phyloP scores from a whole-genome alignment of 2,329 filamentous ascomycete genomes.

The Berkeleyomyces rouxiae region DNA sequence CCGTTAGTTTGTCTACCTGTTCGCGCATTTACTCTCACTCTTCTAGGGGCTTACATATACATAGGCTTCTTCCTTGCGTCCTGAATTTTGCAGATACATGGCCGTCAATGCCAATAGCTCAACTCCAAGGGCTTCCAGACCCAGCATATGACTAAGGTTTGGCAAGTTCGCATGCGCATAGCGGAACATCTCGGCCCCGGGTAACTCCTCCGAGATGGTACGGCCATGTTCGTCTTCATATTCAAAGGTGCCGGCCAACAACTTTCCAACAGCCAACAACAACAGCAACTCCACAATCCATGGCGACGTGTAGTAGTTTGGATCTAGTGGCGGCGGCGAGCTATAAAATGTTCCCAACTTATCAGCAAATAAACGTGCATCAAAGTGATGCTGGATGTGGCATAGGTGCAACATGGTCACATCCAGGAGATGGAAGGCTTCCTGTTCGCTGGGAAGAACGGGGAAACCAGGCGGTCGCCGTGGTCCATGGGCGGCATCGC shows the following conservation, averaged over 20 bases:
- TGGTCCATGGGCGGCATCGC: background rate
- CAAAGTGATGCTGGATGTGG: constrained; percentile 17
- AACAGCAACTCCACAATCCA: constrained; percentile 12
- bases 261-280: constrained; percentile 11
- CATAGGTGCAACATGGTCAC: constrained; percentile 17
- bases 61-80: constrained; percentile 14
- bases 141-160: constrained; percentile 17
- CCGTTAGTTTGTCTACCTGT: background rate
- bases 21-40: background rate
- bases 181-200: constrained; percentile 12
- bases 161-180: constrained; percentile 18
- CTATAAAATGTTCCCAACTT: constrained; percentile 8
- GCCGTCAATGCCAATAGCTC: constrained; percentile 18
- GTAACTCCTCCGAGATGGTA: constrained; percentile 9
- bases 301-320: constrained; percentile 11
- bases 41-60: constrained; percentile 10
- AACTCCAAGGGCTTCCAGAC: constrained; percentile 18
- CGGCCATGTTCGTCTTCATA: constrained; percentile 9
- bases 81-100: constrained; percentile 13
- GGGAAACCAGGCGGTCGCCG: constrained; percentile 4
- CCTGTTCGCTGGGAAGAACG: constrained; percentile 13
- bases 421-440: constrained; percentile 15
- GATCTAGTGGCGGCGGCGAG: background rate
- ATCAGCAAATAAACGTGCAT: constrained; percentile 15
- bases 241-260: constrained; percentile 10